Base-by-base conservation (phyloP, 176 grass and related monocot genomes). In the Poa pratensis region DNA sequence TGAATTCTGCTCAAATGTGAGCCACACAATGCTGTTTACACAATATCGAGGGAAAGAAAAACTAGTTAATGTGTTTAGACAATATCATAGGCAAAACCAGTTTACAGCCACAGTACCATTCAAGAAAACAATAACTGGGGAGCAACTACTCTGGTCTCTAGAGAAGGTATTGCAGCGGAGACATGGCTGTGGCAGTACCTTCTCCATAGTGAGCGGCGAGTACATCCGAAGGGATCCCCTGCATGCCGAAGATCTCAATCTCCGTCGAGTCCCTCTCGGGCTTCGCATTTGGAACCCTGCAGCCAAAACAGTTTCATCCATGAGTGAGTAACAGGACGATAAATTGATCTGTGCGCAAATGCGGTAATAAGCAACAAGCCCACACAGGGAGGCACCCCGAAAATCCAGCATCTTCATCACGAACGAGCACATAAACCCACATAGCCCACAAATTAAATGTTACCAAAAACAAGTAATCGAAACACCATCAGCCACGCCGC, bases 161-260 rank as follows among this genome's bases (percentile, higher is more conserved):
- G 30, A 51, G 4, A 8, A 18, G 14, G 16, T 8, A 4, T 1
- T 0, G 1, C 14, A 5, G 40, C 0, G n/a, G 42, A 49, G 69
- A 76, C 75, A 20, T 37, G 23, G 3, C 0, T 39, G 57, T 12
- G 7, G 42, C 4, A 8, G 80, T 46, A 99, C 97, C 97, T 94
- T 99, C 97, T n/a, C 97, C 97, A 37, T 99, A 99, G 81, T 99
- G 97, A 32, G 97, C 97, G 76, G 97, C 92, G 51, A 99, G 81
- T 30, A 99, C 88, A 76, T 92, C 84, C n/a, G 94, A 49, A 75
- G 92, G 97, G 80, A 99, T 94, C 85, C 97, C 97, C 89, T 99
- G 97, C 97, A 99, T 99, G 64, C 97, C 97, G 48, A 94, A 99
- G 16, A 99, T 99, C 88, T 99, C 97, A 74, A 99, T 96, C n/a